Conservation (phyloP, 306 rosid genomes). For the Cajanus cajan region DNA sequence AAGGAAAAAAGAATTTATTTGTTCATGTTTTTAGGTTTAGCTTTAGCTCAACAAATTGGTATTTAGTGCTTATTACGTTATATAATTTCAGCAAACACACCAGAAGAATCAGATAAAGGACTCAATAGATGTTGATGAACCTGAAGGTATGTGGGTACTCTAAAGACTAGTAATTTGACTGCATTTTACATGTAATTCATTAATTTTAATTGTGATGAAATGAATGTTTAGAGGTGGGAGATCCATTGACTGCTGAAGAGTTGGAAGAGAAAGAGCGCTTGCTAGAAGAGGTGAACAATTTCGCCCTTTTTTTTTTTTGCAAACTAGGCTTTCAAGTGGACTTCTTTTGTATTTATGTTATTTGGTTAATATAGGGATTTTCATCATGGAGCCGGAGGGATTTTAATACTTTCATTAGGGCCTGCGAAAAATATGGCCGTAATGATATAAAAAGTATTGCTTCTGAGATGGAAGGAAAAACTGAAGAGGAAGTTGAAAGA, state of each 20-base stretch:
- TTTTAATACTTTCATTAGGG: conserved; percentile 95
- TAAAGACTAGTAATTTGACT: background rate
- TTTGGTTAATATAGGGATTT: conserved; percentile 71
- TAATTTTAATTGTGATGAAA: conserved; percentile 18
- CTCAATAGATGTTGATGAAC: conserved; percentile 89
- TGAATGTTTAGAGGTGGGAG: conserved; percentile 69
- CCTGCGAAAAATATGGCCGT: conserved; percentile 97
- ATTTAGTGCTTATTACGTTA: conserved; percentile 12
- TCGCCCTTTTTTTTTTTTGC: background rate
- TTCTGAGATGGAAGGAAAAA: conserved; percentile 96
- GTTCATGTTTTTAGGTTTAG: conserved; percentile 4
- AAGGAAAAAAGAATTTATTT: conserved; percentile 25
- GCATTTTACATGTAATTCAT: background rate
- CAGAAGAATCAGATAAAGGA: conserved; percentile 96
- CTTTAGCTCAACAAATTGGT: conserved; percentile 1
- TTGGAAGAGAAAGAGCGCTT: conserved; percentile 90
- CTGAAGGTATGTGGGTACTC: conserved; percentile 65
- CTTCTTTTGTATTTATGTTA: conserved; percentile 22
- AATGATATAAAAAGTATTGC: conserved; percentile 77
- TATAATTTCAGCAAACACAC: conserved; percentile 76
- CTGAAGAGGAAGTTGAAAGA: conserved; percentile 98
- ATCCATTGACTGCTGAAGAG: conserved; percentile 95
- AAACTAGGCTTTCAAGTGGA: conserved; percentile 10
- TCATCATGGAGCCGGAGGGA: conserved; percentile 98
- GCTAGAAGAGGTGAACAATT: conserved; percentile 66